These are phyloP conservation scores for Colletotrichum sp. DNA, from an alignment of 2,329 filamentous ascomycete species.

Conservation along the genomic window DNA sequence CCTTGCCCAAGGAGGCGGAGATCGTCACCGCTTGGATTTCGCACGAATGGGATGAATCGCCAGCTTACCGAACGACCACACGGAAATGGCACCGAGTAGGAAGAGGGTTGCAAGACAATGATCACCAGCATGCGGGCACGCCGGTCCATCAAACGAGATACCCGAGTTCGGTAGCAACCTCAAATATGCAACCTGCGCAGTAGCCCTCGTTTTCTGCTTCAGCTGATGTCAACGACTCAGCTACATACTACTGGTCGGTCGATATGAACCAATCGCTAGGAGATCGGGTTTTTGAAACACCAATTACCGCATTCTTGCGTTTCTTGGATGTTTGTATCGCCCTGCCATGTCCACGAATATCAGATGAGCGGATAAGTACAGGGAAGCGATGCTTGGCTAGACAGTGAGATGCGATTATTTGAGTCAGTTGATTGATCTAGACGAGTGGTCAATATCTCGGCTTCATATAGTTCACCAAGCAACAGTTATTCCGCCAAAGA, in stretches of 20 bases:
- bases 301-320: neutral
- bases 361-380: neutral
- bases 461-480: neutral
- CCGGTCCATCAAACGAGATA: neutral
- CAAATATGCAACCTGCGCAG: neutral
- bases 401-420: neutral
- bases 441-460: neutral
- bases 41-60: constrained; percentile 9
- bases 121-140: neutral
- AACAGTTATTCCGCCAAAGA: neutral
- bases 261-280: neutral
- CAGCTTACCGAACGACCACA: neutral
- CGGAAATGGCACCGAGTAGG: neutral
- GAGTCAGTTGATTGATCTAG: neutral
- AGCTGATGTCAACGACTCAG: neutral
- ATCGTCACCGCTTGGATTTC: neutral
- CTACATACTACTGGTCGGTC: neutral
- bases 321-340: neutral
- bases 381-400: neutral
- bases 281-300: neutral
- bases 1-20: neutral
- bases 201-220: neutral
- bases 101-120: neutral
- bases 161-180: neutral
- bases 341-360: neutral